Base-by-base conservation (phyloP, 192 early-diverging fungal species). In the Thamnidium elegans region DNA sequence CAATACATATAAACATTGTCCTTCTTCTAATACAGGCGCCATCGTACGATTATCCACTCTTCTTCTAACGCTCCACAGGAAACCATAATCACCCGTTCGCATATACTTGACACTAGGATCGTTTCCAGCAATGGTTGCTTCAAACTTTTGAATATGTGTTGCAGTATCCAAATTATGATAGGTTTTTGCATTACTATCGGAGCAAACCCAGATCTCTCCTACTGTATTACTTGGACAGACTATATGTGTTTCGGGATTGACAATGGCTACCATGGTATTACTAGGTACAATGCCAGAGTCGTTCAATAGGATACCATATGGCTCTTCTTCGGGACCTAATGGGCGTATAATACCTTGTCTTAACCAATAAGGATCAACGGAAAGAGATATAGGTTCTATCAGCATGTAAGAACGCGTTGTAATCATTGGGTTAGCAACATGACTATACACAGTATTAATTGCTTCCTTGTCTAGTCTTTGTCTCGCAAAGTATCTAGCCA, bases 141-240 rank as follows among this genome's bases (percentile, higher is more conserved):
- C 72, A 43, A 78, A 81, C 23, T 73, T 62, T 26, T 68, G 65
- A 20, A 52, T 44, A 39, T 81, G 72, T 11, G 71, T 62, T 3
- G 69, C 67, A 31, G 72, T 73, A 30, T 77, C 77, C 10, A 74
- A 64, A 1, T 73, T 73, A 45, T 80, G 72, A 26, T 75, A 80
- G 1, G 77, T 76, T 50, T 79, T 77, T 4, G 77, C 76, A 66
- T 82, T 87, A 26, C 76, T 47, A 44, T 85, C 80, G 15, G 84
- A 88, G 23, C 79, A 85, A 13, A 94, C 91, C 91, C 91, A 94
- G 13, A 94, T 92, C 76, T 93, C 93, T 47, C 93, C 93, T 55
- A 93, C 77, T 50, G 84, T 79, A 43, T 90, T 85, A 4, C 82
- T 82, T 6, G 82, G 71, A 65, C 90, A 86, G 7, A 91, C 76